phyloP scores from a whole-genome alignment of 2,329 filamentous ascomycete genomes.

The Torrubiellomyces zombiae region DNA sequence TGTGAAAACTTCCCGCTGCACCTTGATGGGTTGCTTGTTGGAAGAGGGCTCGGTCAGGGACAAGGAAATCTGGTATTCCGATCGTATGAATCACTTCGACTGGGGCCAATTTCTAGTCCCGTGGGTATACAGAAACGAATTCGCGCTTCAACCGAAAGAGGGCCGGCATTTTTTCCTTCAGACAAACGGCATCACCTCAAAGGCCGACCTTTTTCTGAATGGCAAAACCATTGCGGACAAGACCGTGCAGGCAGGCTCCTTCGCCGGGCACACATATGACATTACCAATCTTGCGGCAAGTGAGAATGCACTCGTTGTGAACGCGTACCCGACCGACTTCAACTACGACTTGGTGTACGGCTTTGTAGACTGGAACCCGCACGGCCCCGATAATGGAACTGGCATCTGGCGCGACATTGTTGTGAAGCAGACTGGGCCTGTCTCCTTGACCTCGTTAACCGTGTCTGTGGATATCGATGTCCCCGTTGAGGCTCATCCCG shows the following conservation, averaged over 20 bases:
- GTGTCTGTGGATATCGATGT: conserved; percentile 24
- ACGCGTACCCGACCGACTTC: conserved; percentile 41
- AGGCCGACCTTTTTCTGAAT: conserved; percentile 44
- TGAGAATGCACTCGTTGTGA: conserved; percentile 34
- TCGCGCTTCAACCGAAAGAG: conserved; percentile 17
- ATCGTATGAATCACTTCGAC: conserved; percentile 26
- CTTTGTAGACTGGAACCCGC: conserved; percentile 10
- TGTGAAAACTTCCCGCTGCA: conserved; percentile 27
- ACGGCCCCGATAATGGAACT: conserved; percentile 44
- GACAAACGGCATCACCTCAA: conserved; percentile 43
- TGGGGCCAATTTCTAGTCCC: conserved; percentile 30
- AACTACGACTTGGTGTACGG: conserved; percentile 38
- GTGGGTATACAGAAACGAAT: conserved; percentile 43
- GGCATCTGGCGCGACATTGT: conserved; percentile 45
- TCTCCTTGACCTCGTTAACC: conserved; percentile 26
- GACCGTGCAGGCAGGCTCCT: conserved; percentile 34
- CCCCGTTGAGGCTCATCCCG: conserved; percentile 9
- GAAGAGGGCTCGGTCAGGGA: conserved; percentile 34
- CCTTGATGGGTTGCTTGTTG: conserved; percentile 41
- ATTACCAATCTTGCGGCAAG: conserved; percentile 26
- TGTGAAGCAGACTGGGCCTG: conserved; percentile 35
- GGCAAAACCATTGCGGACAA: conserved; percentile 32
- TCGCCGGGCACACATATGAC: conserved; percentile 37
- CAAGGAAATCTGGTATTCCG: conserved; percentile 35
- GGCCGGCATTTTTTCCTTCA: conserved; percentile 31